phyloP scores from a whole-genome alignment of 2,329 filamentous ascomycete species.

The Rutstroemia sp. region DNA sequence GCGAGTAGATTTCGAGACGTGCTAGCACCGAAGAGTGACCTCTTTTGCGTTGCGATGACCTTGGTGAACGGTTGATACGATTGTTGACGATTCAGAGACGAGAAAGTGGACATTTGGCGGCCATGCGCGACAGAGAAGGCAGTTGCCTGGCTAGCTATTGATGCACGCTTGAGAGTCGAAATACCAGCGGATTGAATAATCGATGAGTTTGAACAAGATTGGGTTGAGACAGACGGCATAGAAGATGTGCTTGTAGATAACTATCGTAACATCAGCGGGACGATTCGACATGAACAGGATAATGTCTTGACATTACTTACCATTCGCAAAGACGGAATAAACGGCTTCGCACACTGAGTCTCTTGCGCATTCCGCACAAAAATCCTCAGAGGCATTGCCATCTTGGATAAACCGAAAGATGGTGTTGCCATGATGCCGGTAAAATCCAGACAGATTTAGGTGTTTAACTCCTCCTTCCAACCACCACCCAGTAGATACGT shows the following conservation, averaged over 20 bases:
- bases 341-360: neutral
- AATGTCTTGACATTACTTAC: neutral
- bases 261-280: slow-evolving; percentile 1
- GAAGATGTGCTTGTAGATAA: slow-evolving; percentile 10
- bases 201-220: neutral
- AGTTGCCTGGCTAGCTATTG: slow-evolving; percentile 18
- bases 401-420: neutral
- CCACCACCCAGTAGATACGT: slow-evolving; percentile 1
- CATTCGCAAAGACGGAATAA: neutral
- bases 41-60: slow-evolving; percentile 13
- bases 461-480: slow-evolving; percentile 6
- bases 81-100: slow-evolving; percentile 16
- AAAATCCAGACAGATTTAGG: slow-evolving; percentile 5
- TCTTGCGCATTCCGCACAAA: neutral
- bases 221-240: slow-evolving; percentile 11
- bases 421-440: slow-evolving; percentile 6
- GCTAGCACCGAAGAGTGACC: slow-evolving; percentile 22
- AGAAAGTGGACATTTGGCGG: slow-evolving; percentile 21
- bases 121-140: slow-evolving; percentile 12
- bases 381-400: slow-evolving; percentile 3
- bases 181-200: neutral
- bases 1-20: slow-evolving; percentile 59
- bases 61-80: slow-evolving; percentile 9
- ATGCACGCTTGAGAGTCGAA: slow-evolving; percentile 2
- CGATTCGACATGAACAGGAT: neutral